Conservation (phyloP, 2,329 filamentous ascomycete genomes). For the Alternaria burnsii region DNA sequence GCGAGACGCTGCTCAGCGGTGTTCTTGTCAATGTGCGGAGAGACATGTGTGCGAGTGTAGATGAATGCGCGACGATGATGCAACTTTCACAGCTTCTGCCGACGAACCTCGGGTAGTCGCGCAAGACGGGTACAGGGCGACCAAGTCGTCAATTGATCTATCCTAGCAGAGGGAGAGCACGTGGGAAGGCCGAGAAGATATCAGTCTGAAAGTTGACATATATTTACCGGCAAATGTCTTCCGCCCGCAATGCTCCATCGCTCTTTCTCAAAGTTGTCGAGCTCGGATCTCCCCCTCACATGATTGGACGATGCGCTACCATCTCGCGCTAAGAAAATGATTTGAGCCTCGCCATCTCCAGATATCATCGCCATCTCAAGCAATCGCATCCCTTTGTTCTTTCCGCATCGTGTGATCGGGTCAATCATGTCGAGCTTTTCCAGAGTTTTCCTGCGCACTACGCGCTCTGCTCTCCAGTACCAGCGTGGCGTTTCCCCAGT, state of each 20-base stretch:
- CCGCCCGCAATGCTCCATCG: conserved; percentile 18
- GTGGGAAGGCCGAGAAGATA: too few species aligned
- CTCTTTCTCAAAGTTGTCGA: conserved; percentile 13
- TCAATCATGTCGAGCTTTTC: conserved; percentile 78
- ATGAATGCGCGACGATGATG: conserved; percentile 30
- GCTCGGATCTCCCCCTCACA: conserved; percentile 31
- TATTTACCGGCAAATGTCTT: conserved; percentile 23
- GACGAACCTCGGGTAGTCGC: conserved; percentile 52
- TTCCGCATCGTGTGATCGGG: conserved; percentile 15
- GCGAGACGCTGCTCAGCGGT: conserved; percentile 51
- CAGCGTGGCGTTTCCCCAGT: conserved; percentile 76
- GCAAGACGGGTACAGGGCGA: background rate
- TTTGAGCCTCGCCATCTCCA: conserved; percentile 28
- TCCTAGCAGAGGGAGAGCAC: background rate
- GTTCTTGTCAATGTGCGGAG: conserved; percentile 53
- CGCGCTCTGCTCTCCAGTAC: conserved; percentile 75
- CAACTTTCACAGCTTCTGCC: conserved; percentile 41
- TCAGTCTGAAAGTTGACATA: background rate
- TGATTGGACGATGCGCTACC: conserved; percentile 26
- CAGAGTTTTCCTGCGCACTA: conserved; percentile 83
- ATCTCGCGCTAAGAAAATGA: conserved; percentile 46
- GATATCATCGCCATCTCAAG: conserved; percentile 31
- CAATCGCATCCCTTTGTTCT: conserved; percentile 34
- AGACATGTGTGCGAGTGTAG: conserved; percentile 53
- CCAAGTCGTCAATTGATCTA: background rate